Evolutionary conservation across 345 rosid species (phyloP).

Genomic region (Jatropha curcas): DNA sequence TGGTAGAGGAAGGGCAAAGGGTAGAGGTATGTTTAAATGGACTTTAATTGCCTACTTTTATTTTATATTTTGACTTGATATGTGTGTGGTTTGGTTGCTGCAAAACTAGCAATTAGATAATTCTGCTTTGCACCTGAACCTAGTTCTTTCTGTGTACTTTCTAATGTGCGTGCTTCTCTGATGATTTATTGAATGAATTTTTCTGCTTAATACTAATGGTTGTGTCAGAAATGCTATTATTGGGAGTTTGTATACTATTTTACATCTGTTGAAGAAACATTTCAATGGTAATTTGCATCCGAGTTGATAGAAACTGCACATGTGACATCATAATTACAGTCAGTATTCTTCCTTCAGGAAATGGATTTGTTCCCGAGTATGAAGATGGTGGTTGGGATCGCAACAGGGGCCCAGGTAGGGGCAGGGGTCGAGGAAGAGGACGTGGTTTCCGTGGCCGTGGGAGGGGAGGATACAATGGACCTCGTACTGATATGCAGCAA

Average conservation of each 20-base stretch:
- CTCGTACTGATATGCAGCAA: conserved; percentile 56
- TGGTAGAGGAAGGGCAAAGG: conserved; percentile 30
- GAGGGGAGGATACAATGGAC: conserved; percentile 82
- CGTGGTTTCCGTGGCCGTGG: conserved; percentile 75
- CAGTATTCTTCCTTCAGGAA: conserved; percentile 43
- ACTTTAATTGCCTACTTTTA: background rate
- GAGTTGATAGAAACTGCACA: background rate
- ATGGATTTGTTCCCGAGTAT: conserved; percentile 65
- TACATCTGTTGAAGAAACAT: background rate
- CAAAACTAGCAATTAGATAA: background rate
- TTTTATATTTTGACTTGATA: background rate
- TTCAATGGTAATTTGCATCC: background rate
- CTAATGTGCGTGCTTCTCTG: background rate
- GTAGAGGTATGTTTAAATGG: conserved; percentile 24
- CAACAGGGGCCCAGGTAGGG: conserved; percentile 64
- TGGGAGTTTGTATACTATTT: background rate
- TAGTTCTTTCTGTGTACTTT: background rate
- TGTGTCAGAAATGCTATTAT: background rate
- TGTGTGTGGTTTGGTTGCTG: background rate
- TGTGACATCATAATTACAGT: background rate
- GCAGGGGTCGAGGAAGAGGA: conserved; percentile 91
- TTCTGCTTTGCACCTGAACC: background rate
- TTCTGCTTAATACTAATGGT: background rate
- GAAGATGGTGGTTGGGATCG: conserved; percentile 82
- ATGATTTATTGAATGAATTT: background rate